A percentile compares a stretch with the other conserved stretches of the same genome.
phyloP scores from a whole-genome alignment of 176 grass and related monocot species.

The Juncus effusus region DNA sequence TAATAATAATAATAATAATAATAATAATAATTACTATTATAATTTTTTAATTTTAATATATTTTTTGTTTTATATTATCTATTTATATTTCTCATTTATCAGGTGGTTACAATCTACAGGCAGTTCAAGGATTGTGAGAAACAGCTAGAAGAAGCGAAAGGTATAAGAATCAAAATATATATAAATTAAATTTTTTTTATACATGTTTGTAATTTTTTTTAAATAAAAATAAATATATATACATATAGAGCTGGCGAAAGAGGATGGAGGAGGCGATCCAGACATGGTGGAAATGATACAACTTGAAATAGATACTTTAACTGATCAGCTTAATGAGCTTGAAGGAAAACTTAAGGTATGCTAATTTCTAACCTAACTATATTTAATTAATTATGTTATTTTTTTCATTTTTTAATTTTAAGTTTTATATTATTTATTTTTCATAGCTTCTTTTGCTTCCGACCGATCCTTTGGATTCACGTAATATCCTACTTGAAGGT shows the following conservation, averaged over 20 bases:
- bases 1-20: background rate
- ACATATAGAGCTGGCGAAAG: conserved; percentile 56
- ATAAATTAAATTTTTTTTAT: background rate
- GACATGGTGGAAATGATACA: conserved; percentile 93
- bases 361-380: background rate
- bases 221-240: background rate
- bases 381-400: background rate
- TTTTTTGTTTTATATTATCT: conserved; percentile 2
- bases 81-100: conserved; percentile 24
- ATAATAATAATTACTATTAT: background rate
- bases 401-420: background rate
- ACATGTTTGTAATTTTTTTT: background rate
- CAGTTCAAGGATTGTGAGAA: conserved; percentile 85
- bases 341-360: conserved; percentile 76
- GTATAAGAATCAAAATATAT: conserved; percentile 32
- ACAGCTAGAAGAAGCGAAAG: conserved; percentile 82
- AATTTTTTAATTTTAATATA: conserved; percentile 17
- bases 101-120: conserved; percentile 66
- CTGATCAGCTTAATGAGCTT: conserved; percentile 65
- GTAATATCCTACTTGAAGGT: conserved; percentile 99
- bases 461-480: conserved; percentile 76
- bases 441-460: conserved; percentile 76
- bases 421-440: conserved; percentile 7
- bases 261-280: conserved; percentile 44
- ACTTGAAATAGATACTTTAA: conserved; percentile 68